Conservation (phyloP, 305 asterid species). For the Caryopteris hybrid region DNA sequence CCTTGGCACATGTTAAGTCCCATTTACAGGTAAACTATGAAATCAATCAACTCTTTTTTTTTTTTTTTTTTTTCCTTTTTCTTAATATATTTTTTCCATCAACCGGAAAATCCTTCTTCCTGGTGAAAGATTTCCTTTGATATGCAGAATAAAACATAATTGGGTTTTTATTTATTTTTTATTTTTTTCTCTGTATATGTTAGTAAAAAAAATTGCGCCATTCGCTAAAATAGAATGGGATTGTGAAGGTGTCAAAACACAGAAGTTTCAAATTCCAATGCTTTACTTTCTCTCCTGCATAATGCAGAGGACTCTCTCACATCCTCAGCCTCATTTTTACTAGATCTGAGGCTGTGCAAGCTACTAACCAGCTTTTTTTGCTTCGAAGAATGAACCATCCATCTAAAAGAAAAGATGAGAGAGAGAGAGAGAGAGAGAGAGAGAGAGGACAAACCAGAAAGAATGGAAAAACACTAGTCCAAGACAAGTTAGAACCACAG, state of each 20-base stretch:
- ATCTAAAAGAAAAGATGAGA: too few species aligned
- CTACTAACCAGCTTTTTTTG: conserved; percentile 33
- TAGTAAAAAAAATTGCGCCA: too few species aligned
- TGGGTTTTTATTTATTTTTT: too few species aligned
- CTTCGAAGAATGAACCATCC: conserved; percentile 35
- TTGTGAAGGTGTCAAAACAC: too few species aligned
- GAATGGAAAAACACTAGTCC: conserved; percentile 27
- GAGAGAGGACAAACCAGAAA: conserved; percentile 35
- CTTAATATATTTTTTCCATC: background rate
- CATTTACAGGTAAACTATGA: conserved; percentile 83
- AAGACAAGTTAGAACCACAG: too few species aligned
- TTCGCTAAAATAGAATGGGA: too few species aligned
- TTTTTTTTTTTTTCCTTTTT: background rate
- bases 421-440: conserved; percentile 12
- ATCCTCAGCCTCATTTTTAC: conserved; percentile 21
- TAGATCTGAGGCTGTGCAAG: conserved; percentile 49
- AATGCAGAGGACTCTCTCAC: conserved; percentile 13
- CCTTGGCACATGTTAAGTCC: conserved; percentile 93
- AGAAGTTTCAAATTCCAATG: conserved; percentile 58
- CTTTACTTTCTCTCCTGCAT: background rate
- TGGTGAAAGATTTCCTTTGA: too few species aligned
- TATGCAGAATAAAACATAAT: too few species aligned
- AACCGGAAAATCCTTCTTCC: too few species aligned
- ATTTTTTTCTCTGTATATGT: too few species aligned
- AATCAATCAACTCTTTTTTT: too few species aligned